These are phyloP conservation scores for Fusarium vanettenii DNA, from an alignment of 2,329 filamentous ascomycete genomes.

Conservation along the genomic window DNA sequence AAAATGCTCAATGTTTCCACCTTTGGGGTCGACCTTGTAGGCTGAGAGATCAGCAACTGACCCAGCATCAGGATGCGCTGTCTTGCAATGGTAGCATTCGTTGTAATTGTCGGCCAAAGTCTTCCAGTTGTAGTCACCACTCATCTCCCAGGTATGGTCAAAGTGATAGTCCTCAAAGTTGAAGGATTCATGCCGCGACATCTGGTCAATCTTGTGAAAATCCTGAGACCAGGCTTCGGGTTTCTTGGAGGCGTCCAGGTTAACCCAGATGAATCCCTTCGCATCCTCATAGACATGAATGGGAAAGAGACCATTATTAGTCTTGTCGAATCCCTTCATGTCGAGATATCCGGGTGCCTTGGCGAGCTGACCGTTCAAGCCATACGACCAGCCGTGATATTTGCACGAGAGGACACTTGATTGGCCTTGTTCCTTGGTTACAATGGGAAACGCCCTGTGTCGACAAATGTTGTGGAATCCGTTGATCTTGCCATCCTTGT, in stretches of 20 bases:
- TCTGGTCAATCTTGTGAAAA: constrained; percentile 58
- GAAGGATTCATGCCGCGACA: constrained; percentile 55
- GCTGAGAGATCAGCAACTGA: constrained; percentile 1
- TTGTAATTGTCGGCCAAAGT: constrained; percentile 54
- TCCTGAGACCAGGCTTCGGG: constrained; percentile 63
- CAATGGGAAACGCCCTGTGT: constrained; percentile 68
- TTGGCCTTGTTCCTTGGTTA: constrained; percentile 60
- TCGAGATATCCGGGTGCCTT: constrained; percentile 70
- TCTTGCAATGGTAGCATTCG: constrained; percentile 30
- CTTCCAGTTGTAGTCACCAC: constrained; percentile 69
- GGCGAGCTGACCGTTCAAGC: constrained; percentile 64
- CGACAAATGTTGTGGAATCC: constrained; percentile 72
- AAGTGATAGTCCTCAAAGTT: constrained; percentile 65
- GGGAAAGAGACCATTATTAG: constrained; percentile 63
- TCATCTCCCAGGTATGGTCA: constrained; percentile 66
- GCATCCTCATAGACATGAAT: constrained; percentile 63
- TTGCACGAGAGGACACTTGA: constrained; percentile 66
- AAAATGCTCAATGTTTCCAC: constrained; percentile 30
- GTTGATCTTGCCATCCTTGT: constrained; percentile 62
- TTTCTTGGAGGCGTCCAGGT: constrained; percentile 58
- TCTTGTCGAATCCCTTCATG: constrained; percentile 64
- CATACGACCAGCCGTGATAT: constrained; percentile 72
- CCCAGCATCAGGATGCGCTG: constrained; percentile 8
- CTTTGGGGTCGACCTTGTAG: constrained; percentile 18
- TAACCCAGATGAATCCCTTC: constrained; percentile 69